These are phyloP conservation scores for Colletotrichum tanaceti DNA, from an alignment of 2,329 filamentous ascomycete species.

Conservation along the genomic window DNA sequence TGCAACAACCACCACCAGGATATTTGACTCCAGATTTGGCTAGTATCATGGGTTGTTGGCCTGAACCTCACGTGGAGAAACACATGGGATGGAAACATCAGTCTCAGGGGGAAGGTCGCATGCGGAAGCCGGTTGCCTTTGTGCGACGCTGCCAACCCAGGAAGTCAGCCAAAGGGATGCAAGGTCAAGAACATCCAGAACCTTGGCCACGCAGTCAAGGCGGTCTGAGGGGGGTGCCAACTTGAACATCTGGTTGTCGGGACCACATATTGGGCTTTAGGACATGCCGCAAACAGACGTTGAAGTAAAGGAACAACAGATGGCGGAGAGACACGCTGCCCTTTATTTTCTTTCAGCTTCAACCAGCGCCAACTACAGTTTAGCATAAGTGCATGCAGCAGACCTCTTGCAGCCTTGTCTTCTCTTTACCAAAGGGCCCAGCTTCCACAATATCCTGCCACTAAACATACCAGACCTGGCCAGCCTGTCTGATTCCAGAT, in stretches of 20 bases:
- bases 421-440: constrained; percentile 8
- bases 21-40: neutral
- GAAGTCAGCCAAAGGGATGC: constrained; percentile 9
- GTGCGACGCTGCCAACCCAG: constrained; percentile 7
- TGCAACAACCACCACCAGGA: neutral
- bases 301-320: constrained; percentile 5
- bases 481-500: constrained; percentile 10
- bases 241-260: constrained; percentile 10
- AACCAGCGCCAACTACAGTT: constrained; percentile 20
- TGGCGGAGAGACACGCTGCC: constrained; percentile 21
- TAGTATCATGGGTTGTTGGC: constrained; percentile 2
- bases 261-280: neutral
- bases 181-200: constrained; percentile 20
- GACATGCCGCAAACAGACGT: constrained; percentile 26
- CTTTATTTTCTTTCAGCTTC: constrained; percentile 35
- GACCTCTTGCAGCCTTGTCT: constrained; percentile 15
- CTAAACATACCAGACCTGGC: constrained; percentile 15
- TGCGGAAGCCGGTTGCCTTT: constrained; percentile 32
- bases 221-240: neutral
- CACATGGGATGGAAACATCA: constrained; percentile 16
- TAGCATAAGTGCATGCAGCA: constrained; percentile 27
- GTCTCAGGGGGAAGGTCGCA: constrained; percentile 14
- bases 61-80: constrained; percentile 27
- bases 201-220: constrained; percentile 21
- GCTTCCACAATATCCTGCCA: constrained; percentile 8